Base-by-base conservation (phyloP, 495 filamentous ascomycete species). In the Aspergillus ostianus region DNA sequence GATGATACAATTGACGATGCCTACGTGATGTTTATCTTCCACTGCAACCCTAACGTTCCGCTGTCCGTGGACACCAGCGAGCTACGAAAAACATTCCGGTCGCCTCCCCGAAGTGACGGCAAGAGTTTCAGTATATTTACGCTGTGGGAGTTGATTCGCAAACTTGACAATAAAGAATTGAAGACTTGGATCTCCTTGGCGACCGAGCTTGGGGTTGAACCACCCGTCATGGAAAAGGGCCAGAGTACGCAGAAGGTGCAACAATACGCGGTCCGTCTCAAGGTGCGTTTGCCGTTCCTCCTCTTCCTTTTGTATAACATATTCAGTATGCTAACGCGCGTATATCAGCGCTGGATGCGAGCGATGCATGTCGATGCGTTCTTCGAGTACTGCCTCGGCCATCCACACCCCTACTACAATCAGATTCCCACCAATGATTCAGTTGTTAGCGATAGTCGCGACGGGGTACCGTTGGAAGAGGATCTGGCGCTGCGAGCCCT, bases 341-440 rank as follows among this genome's bases (percentile, higher is more conserved):
- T 56, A 26, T 15, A 57, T 60, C 60, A 97, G 90, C 85, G 94
- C 58, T 98, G 94, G 94, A 94, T 98, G 90, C 91, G 90, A 67
- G 93, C 94, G 0, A 96, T 96, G 90, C 94, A 97, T 69, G 84
- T 98, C 20, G 92, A 97, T 80, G 90, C 93, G 18, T 98, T 97
- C 70, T 97, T 97, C 70, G 92, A 96, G 66, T 97, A 90, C 69
- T 84, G 94, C 12, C 80, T 93, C 36, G 85, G 86, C 36, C 92
- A 93, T 55, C 80, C 82, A 17, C 92, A 96, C 72, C 63, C 81
- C 0, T 98, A 98, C 71, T 96, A 89, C 76, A 89, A 85, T 19
- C 86, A 96, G 56, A 84, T 96, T 10, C 94, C 94, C 6, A 75
- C 79, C 21, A 68, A 74, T 4, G 78, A 83, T 50, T 80, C 84